phyloP scores from a whole-genome alignment of 441 rosid species.

The Francoa sonchifolia region DNA sequence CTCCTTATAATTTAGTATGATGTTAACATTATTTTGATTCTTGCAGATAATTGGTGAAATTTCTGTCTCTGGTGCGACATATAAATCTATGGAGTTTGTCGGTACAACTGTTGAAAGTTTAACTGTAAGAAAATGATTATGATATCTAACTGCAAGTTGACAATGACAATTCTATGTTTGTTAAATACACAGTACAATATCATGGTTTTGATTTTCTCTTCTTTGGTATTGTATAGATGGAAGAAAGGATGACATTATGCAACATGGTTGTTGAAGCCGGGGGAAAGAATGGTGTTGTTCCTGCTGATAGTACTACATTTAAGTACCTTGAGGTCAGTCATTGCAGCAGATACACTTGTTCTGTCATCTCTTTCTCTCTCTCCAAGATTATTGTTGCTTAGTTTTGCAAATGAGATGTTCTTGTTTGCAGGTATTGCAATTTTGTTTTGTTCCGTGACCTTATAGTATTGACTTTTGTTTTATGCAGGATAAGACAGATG shows the following conservation, averaged over 20 bases:
- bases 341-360: conserved; percentile 2
- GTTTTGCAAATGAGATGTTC: neutral
- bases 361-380: neutral
- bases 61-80: conserved; percentile 92
- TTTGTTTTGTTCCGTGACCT: neutral
- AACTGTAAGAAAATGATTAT: conserved; percentile 34
- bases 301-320: conserved; percentile 82
- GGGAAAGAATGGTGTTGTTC: conserved; percentile 90
- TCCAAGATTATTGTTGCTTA: neutral
- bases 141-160: neutral
- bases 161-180: conserved; percentile 1
- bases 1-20: no score
- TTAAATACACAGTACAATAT: neutral
- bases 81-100: conserved; percentile 91
- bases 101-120: conserved; percentile 84
- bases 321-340: conserved; percentile 67
- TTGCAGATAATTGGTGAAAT: conserved; percentile 93
- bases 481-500: conserved; percentile 66
- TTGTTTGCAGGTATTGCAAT: neutral
- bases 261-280: conserved; percentile 99
- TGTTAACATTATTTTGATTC: no score
- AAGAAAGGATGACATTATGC: conserved; percentile 94
- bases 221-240: conserved; percentile 48
- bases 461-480: conserved; percentile 13
- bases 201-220: conserved; percentile 6